Evolutionary conservation across 2,329 filamentous ascomycete genomes (phyloP), one percentile per base, ranked within the genome.

Genomic region (Oidium heveae): DNA sequence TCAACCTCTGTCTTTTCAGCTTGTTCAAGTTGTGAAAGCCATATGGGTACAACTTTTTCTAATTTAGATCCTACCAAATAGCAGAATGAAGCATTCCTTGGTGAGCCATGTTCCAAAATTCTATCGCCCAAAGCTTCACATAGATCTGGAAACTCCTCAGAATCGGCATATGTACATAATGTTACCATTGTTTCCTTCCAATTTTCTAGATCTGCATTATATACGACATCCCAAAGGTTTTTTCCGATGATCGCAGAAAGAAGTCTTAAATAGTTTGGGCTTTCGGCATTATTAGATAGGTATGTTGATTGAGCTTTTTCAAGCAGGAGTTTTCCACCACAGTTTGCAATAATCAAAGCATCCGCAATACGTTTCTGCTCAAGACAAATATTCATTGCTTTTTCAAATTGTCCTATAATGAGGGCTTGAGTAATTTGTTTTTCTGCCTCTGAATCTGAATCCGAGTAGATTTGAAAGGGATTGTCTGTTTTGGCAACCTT

Each of bases 121-220:
- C 93, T 79, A 66, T 98, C 93, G 61, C 91, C 91, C 22, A 98
- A 77, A 33, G 86, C 86, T 66, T 98, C 91, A 64, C 89, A 98
- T 12, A 98, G 79, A 65, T 95, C 87, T 5, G 89, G 79, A 66
- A 98, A 98, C 62, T 98, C 89, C 41, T 77, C 77, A 47, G 87
- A 83, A 58, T 93, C 82, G 0, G 91, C 91, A 67, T 89, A 98
- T 0, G 91, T 96, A 74, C 91, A 98, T 54, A 98, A 72, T 0
- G 88, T 84, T 32, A 86, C 88, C 84, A 98, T 93, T 2, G 89
- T 82, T 68, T 96, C 91, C 69, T 93, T 96, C 93, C 91, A 98
- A 68, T 91, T 84, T 54, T 76, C 75, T 49, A 98, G 71, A 63
- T 95, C 85, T 8, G 89, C 91, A 63, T 98, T 98, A 69, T 96